These are phyloP conservation scores for Phytophthora syringae DNA, from an alignment of 352 stramenopile species.

Conservation along the genomic window DNA sequence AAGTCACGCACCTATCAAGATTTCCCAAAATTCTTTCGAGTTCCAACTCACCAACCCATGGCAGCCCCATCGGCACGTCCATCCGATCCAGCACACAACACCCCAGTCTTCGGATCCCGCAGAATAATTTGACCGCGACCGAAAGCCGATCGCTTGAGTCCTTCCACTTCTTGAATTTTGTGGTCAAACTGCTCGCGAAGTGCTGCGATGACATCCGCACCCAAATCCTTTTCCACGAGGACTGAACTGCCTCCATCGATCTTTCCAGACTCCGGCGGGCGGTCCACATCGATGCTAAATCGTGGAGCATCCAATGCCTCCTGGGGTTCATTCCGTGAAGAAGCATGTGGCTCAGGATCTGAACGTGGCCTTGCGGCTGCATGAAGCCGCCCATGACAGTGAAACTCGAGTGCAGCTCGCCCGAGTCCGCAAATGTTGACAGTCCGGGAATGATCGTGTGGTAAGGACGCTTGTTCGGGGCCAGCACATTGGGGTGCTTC, in stretches of 20 bases:
- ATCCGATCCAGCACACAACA: conserved; percentile 96
- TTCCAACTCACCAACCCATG: conserved; percentile 77
- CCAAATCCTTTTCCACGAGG: conserved; percentile 86
- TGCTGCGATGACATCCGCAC: conserved; percentile 65
- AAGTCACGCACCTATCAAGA: not conserved
- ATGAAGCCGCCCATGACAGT: conserved; percentile 94
- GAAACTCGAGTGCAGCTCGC: conserved; percentile 93
- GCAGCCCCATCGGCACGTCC: conserved; percentile 94
- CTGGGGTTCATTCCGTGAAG: conserved; percentile 81
- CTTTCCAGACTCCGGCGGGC: conserved; percentile 52
- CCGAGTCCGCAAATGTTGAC: conserved; percentile 84
- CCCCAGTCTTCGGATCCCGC: conserved; percentile 76
- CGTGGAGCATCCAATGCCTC: conserved; percentile 93
- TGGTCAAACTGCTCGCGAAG: conserved; percentile 86
- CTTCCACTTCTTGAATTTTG: conserved; percentile 34
- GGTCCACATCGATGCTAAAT: conserved; percentile 92
- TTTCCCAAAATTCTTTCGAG: not conserved
- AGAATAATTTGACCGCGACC: conserved; percentile 89
- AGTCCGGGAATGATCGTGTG: conserved; percentile 99
- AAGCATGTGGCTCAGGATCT: conserved; percentile 94
- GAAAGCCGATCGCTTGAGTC: conserved; percentile 57
- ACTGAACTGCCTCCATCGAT: conserved; percentile 64
- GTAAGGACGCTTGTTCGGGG: conserved; percentile 94
- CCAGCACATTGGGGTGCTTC: conserved; percentile 93
- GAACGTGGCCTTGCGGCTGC: conserved; percentile 97